A percentile compares a stretch with the other conserved stretches of the same genome.
Evolutionary conservation across 371 early-diverging fungal genomes (phyloP).

Genomic region (Mucor piriformis): DNA sequence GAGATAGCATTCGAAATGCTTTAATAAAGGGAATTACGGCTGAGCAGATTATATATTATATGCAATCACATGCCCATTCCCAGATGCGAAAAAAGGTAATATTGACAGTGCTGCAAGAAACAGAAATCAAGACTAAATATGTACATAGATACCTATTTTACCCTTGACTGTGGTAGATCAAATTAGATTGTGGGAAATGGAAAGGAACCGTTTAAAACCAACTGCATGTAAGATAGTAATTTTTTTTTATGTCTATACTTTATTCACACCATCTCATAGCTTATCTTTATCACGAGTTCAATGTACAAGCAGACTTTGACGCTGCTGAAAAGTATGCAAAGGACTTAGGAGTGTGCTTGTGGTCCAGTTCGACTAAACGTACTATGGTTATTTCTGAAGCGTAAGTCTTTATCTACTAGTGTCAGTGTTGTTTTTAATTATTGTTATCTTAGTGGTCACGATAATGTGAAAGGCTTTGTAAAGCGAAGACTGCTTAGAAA

Average conservation of each 20-base stretch:
- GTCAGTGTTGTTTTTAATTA: not conserved
- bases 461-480: slow-evolving; percentile 59
- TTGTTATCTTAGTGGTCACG: slow-evolving; percentile 49
- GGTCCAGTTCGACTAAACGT: slow-evolving; percentile 68
- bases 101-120: not conserved
- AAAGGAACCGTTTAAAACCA: slow-evolving; percentile 84
- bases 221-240: slow-evolving; percentile 38
- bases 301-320: slow-evolving; percentile 74
- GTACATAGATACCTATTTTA: slow-evolving; percentile 69
- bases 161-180: slow-evolving; percentile 97
- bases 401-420: slow-evolving; percentile 25
- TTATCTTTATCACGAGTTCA: slow-evolving; percentile 85
- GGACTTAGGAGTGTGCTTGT: slow-evolving; percentile 78
- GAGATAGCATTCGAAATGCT: slow-evolving; percentile 92
- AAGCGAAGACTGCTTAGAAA: slow-evolving; percentile 40
- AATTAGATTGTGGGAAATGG: slow-evolving; percentile 97
- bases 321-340: slow-evolving; percentile 76
- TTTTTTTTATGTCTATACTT: not conserved
- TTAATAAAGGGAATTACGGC: slow-evolving; percentile 95
- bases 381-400: slow-evolving; percentile 68
- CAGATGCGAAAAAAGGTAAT: slow-evolving; percentile 81
- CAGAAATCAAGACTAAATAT: not conserved
- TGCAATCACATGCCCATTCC: slow-evolving; percentile 90
- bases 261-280: slow-evolving; percentile 34
- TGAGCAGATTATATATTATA: slow-evolving; percentile 91